Evolutionary conservation across 2,329 filamentous ascomycete species (phyloP).

Genomic region (Pseudocercospora macadamiae): DNA sequence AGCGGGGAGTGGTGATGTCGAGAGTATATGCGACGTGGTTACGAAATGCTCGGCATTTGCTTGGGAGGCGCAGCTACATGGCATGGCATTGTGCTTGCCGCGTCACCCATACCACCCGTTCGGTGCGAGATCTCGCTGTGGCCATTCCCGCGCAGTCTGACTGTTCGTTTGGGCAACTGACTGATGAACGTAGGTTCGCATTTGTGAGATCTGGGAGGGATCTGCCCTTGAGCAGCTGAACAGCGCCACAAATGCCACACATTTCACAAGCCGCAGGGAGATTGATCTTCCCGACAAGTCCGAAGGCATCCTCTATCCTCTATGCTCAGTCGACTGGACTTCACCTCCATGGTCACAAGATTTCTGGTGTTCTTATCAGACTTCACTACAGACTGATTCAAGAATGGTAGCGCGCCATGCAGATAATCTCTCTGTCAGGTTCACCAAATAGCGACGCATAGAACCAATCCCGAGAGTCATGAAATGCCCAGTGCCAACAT

Average conservation of each 20-base stretch:
- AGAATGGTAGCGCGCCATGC: too few species aligned
- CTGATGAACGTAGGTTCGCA: background rate
- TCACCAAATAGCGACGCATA: too few species aligned
- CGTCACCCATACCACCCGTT: background rate
- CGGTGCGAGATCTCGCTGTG: background rate
- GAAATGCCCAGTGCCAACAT: too few species aligned
- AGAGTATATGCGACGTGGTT: background rate
- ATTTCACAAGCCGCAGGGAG: background rate
- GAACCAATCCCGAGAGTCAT: too few species aligned
- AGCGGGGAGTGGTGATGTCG: background rate
- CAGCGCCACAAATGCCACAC: background rate
- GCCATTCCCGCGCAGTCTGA: background rate
- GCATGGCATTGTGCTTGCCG: background rate
- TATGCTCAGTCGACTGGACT: too few species aligned
- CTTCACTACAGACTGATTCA: too few species aligned
- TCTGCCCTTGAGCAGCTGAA: background rate
- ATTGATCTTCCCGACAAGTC: background rate
- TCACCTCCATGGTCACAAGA: background rate
- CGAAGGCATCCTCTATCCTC: background rate
- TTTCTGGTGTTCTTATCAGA: too few species aligned
- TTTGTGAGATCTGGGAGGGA: background rate
- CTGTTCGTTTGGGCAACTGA: background rate
- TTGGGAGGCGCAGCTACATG: conserved; percentile 1
- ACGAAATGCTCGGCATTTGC: conserved; percentile 2
- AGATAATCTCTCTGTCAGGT: too few species aligned